phyloP scores from a whole-genome alignment of 75 land plant species.

The Isoetes taiwanensis region DNA sequence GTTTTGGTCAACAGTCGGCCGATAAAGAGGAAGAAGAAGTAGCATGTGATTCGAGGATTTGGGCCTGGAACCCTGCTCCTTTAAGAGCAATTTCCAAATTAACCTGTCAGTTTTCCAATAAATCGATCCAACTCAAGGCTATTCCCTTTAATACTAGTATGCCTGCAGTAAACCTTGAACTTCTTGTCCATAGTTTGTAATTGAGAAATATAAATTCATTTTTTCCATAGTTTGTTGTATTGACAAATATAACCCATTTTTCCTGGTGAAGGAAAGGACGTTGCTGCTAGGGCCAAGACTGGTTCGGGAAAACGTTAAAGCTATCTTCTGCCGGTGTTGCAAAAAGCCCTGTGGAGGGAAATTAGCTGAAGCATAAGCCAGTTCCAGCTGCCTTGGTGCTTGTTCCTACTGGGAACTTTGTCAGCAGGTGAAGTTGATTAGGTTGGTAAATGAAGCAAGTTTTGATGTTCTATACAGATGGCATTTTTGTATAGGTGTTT shows the following conservation, averaged over 20 bases:
- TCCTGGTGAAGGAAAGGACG: constrained; percentile 77
- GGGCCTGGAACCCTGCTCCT: constrained; percentile 65
- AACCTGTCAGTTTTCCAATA: constrained; percentile 40
- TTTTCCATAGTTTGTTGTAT: too few species aligned
- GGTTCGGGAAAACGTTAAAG: constrained; percentile 92
- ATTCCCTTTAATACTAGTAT: constrained; percentile 64
- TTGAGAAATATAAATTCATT: too few species aligned
- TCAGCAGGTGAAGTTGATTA: constrained; percentile 45
- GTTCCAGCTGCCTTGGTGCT: constrained; percentile 62
- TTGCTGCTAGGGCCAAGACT: constrained; percentile 83
- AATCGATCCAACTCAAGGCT: constrained; percentile 62
- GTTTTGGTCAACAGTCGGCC: too few species aligned
- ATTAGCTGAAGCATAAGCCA: neutral
- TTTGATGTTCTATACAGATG: neutral
- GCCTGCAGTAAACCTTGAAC: too few species aligned
- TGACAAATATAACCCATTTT: too few species aligned
- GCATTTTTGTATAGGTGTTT: constrained; percentile 35
- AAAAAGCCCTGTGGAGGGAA: constrained; percentile 40
- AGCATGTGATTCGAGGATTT: constrained; percentile 57
- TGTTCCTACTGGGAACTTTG: constrained; percentile 91
- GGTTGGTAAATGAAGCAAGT: neutral
- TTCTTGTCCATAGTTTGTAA: too few species aligned
- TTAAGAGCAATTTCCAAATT: constrained; percentile 56
- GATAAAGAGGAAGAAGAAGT: constrained; percentile 32
- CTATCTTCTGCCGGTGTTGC: constrained; percentile 78